Evolutionary conservation across 306 rosid species (phyloP).

Genomic region (Herpetospermum pedunculosum): DNA sequence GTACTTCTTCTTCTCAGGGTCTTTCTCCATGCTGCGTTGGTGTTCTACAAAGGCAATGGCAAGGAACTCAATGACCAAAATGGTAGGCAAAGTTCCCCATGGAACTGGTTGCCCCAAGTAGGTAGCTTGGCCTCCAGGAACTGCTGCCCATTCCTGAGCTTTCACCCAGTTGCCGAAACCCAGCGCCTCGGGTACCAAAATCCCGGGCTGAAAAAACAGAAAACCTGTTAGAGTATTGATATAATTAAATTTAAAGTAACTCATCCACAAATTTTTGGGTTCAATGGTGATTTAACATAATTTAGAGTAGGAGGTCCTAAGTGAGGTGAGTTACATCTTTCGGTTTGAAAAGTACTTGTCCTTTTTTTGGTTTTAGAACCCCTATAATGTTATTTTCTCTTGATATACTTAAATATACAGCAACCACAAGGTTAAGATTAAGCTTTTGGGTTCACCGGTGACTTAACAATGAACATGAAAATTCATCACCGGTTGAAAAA

Average conservation of each 20-base stretch:
- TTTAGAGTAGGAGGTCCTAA: no score
- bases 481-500: background rate
- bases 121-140: conserved; percentile 92
- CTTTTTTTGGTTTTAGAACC: no score
- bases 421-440: no score
- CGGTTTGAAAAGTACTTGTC: no score
- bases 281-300: no score
- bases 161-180: conserved; percentile 96
- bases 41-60: conserved; percentile 91
- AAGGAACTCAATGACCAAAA: conserved; percentile 77
- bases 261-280: no score
- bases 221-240: no score
- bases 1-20: conserved; percentile 92
- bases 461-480: background rate
- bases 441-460: no score
- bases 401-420: no score
- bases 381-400: no score
- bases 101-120: conserved; percentile 97
- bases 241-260: no score
- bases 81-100: conserved; percentile 95
- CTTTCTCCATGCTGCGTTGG: conserved; percentile 96
- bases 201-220: conserved; percentile 63
- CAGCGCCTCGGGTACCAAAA: conserved; percentile 89
- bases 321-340: no score
- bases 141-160: conserved; percentile 96